Evolutionary conservation across 495 filamentous ascomycete genomes (phyloP), one percentile per base, ranked within the genome.

Genomic region (Penicillium paxilli): DNA sequence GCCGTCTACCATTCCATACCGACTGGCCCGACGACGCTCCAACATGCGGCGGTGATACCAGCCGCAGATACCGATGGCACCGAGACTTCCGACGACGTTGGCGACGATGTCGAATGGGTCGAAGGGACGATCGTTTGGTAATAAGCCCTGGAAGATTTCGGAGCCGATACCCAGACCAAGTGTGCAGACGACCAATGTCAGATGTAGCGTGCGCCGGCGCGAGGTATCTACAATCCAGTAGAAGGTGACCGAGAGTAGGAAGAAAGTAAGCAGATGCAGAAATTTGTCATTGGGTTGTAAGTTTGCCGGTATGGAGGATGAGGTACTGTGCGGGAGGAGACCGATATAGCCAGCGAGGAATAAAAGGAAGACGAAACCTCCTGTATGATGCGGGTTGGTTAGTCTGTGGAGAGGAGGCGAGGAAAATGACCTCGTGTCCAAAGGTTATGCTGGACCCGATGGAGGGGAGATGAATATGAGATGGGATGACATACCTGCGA

Each of bases 41-140:
- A 98, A 76, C 95, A 98, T 98, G 35, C 94, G 84, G 54, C 87
- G 88, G 71, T 98, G 94, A 57, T 98, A 98, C 87, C 89, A 91
- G 50, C 83, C 84, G 63, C 89, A 92, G 24, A 96, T 63, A 6
- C 80, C 85, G 40, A 97, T 66, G 0, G 82, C 91, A 2, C 75
- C 73, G 14, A 87, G 68, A 51, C 87, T 91, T 33, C 95, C 94
- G 44, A 90, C 79, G 4, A 96, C 66, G 70, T 98, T 98, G 67
- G 92, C 92, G 47, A 92, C 70, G 30, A 98, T 85, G 64, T 98
- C 90, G 49, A 85, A 88, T 41, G 85, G 74, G 59, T 98, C 94
- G 65, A 98, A 98, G 11, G 76, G 65, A 35, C 93, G 87, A 42
- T 79, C 86, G 63, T 90, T 92, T n/a, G 89, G 90, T 24, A 96